Base-by-base conservation (phyloP, 2,329 filamentous ascomycete species). In the Cadophora gregata region DNA sequence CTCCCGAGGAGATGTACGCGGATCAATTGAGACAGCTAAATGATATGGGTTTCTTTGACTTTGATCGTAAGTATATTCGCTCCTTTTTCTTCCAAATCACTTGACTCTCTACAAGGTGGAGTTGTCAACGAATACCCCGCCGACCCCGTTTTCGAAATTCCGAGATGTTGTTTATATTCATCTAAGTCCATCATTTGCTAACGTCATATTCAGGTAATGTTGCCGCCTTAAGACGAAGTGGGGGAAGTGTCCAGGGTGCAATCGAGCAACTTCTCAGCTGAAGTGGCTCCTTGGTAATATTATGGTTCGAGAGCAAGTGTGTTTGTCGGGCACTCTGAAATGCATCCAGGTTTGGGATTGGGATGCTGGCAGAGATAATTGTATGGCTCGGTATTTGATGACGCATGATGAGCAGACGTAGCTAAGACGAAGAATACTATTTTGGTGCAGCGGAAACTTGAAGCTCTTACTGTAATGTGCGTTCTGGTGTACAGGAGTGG, bases 11-110 rank as follows among this genome's bases (percentile, higher is more conserved):
- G 80, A 85, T 93, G 67, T 99, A 97, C 74, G 93, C 92, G 3
- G 89, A 92, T 36, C 95, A 99, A 80, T 83, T 99, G 59, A 85
- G 93, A 67, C 93, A 98, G 80, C 82, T 99, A 69, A 99, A 99
- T 78, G 96, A 98, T 72, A 99, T 99, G 96, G 96, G 96, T 3
- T 99, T 99, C 81, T 97, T 89, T 77, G 94, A 99, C 77, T 99
- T 98, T 76, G 95, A 99, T 62, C 84, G 92, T 73, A 99, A 99
- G 60, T 63, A 36, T 16, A 16, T 16, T 4, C 33, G 10, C 7
- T 51, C 25, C 21, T 31, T 10, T 14, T 29, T 19, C 48, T 51
- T 51, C 25, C 48, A 51, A 31, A 16, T 51, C 9, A 3, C 24
- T 50, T 50, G 24, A 50, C 9, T 14, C 9, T 10, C 21, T 10